phyloP scores from a whole-genome alignment of 2,329 filamentous ascomycete species.

The Clonostachys rosea region DNA sequence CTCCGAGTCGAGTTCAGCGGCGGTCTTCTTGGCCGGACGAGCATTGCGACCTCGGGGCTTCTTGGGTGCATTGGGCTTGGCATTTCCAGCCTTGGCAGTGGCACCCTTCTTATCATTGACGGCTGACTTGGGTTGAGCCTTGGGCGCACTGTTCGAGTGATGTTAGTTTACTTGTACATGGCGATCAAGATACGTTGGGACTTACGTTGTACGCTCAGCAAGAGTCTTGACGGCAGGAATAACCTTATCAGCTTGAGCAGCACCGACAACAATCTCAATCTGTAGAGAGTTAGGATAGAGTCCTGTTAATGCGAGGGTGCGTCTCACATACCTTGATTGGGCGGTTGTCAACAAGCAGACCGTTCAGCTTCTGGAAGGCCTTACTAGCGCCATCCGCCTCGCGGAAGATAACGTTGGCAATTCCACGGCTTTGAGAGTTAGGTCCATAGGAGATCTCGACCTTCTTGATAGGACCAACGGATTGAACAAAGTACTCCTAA shows the following conservation, averaged over 20 bases:
- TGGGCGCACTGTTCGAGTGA: conserved; percentile 42
- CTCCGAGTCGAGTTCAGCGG: conserved; percentile 92
- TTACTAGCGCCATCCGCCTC: conserved; percentile 78
- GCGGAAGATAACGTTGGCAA: conserved; percentile 83
- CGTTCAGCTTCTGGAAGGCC: conserved; percentile 80
- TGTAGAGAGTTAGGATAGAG: conserved; percentile 29
- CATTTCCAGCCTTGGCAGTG: conserved; percentile 29
- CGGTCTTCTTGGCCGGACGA: conserved; percentile 78
- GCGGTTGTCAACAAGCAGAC: conserved; percentile 81
- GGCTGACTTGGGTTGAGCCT: conserved; percentile 78
- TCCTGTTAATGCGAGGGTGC: conserved; percentile 3
- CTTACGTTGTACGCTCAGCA: conserved; percentile 74
- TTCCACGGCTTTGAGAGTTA: conserved; percentile 85
- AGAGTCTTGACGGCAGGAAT: conserved; percentile 65
- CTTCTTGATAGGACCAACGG: conserved; percentile 85
- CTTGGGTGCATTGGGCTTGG: conserved; percentile 35
- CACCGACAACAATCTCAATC: conserved; percentile 89
- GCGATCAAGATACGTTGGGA: conserved; percentile 7
- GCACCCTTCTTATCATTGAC: conserved; percentile 63
- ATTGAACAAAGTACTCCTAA: conserved; percentile 94
- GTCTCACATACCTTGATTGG: conserved; percentile 75
- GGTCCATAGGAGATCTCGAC: conserved; percentile 91
- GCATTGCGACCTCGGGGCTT: conserved; percentile 55
- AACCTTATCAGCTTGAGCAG: conserved; percentile 64
- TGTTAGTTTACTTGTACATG: conserved; percentile 5